Evolutionary conservation across 805 yeast genomes (phyloP), one percentile per base, ranked within the genome.

Genomic region (Candida krabiensis): DNA sequence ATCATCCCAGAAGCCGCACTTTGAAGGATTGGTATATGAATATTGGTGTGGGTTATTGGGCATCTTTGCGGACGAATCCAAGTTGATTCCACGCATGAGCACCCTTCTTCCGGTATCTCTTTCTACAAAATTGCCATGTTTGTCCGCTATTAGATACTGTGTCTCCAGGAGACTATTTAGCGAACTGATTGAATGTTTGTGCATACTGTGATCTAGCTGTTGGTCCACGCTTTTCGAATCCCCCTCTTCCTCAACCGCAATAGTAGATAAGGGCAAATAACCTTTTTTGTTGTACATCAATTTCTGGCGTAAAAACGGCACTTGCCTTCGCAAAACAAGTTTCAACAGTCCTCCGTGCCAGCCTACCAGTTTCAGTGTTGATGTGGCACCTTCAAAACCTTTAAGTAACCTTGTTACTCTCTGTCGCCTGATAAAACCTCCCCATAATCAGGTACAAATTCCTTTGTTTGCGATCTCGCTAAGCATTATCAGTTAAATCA

Each of bases 41-140:
- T 73, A 66, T 50, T 73, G 61, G 19, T 56, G 43, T 0, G 96
- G 95, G 1, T 40, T 49, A 1, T 66, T 52, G 0, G 97, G 97
- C 35, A 77, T 62, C 57, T 89, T 89, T 47, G 83, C 70, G 23
- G 81, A 75, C 0, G 86, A 82, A 46, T 88, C 95, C 15, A 89
- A 58, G 56, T 90, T 89, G 44, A 89, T 83, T 1, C 97, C 97
- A 49, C 83, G 79, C 21, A 89, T 63, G 9, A 72, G 69, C 9
- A 88, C 66, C n/a, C 67, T 66, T 28, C 93, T 65, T 1, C 87
- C 88, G 2, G 72, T 47, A 3, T 48, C 44, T 1, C 49, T 43
- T 44, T 79, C 78, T 2, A 76, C 63, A 56, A 90, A 79, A 41
- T 73, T 67, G 4, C 93, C 95, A 17, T 66, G 44, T 2, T 55